phyloP scores from a whole-genome alignment of 441 rosid species.

The Bruguiera hainesii region DNA sequence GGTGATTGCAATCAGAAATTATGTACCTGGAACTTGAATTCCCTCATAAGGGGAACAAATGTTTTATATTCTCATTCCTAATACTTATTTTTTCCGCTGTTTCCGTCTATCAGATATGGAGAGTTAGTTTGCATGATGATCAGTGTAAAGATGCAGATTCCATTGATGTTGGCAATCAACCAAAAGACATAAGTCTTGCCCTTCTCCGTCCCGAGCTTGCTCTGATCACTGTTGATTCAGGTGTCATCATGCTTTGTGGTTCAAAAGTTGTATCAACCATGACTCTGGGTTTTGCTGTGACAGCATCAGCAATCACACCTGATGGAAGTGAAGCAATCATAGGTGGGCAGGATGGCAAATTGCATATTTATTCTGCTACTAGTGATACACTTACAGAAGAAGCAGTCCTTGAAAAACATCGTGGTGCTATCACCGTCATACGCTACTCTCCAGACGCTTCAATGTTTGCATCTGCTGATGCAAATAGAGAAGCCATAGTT shows the following conservation, averaged over 20 bases:
- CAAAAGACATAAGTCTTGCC: slow-evolving; percentile 83
- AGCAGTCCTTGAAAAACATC: slow-evolving; percentile 81
- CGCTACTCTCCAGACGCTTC: slow-evolving; percentile 84
- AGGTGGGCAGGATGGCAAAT: slow-evolving; percentile 83
- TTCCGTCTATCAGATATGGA: slow-evolving; percentile 49
- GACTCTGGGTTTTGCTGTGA: slow-evolving; percentile 71
- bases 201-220: slow-evolving; percentile 61
- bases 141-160: slow-evolving; percentile 64
- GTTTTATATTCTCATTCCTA: background rate
- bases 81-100: slow-evolving; percentile 20
- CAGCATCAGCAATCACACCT: slow-evolving; percentile 79
- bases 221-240: slow-evolving; percentile 67
- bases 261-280: slow-evolving; percentile 64
- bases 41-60: background rate
- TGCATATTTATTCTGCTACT: slow-evolving; percentile 57
- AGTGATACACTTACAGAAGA: slow-evolving; percentile 79
- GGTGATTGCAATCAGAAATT: too few relatives aligned
- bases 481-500: slow-evolving; percentile 84
- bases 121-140: slow-evolving; percentile 61
- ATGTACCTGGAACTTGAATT: background rate
- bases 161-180: slow-evolving; percentile 77
- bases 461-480: slow-evolving; percentile 93
- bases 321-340: slow-evolving; percentile 88
- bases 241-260: slow-evolving; percentile 70
- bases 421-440: slow-evolving; percentile 81